Percentiles rank a stretch among this genome's conserved stretches.
Evolutionary conservation across 192 early-diverging fungal species (phyloP).

Genomic region (Mortierella hygrophila): DNA sequence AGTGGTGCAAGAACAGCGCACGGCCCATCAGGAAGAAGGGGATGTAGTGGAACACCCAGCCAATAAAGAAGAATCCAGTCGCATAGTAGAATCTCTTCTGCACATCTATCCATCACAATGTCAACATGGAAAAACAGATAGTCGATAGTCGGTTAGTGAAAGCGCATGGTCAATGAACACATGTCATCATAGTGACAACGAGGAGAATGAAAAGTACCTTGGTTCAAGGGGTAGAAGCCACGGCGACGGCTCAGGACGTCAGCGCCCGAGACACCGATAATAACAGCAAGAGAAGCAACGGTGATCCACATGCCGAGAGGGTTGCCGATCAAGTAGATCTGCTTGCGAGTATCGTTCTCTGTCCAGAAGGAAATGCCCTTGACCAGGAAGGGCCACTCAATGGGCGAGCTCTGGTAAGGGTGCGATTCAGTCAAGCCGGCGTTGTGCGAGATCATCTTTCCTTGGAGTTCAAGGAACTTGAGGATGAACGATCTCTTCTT

Average conservation of each 20-base stretch:
- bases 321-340: constrained; percentile 95
- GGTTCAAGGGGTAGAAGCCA: constrained; percentile 73
- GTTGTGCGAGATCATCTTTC: constrained; percentile 92
- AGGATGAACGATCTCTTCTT: constrained; percentile 75
- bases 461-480: constrained; percentile 92
- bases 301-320: constrained; percentile 89
- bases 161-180: neutral
- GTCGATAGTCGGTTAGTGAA: neutral
- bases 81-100: constrained; percentile 71
- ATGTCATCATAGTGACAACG: neutral
- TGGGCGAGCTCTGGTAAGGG: constrained; percentile 88
- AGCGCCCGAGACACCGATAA: constrained; percentile 71
- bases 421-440: constrained; percentile 89
- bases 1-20: constrained; percentile 95
- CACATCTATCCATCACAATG: constrained; percentile 54
- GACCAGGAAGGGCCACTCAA: constrained; percentile 89
- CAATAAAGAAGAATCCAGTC: constrained; percentile 86
- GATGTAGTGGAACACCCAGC: constrained; percentile 89
- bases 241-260: constrained; percentile 81
- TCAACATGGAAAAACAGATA: neutral
- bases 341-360: constrained; percentile 73
- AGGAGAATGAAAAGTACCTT: constrained; percentile 41
- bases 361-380: constrained; percentile 96
- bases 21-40: constrained; percentile 96
- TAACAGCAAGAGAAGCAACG: constrained; percentile 68